A percentile compares a stretch with the other conserved stretches of the same genome.
Evolutionary conservation across 2,329 filamentous ascomycete genomes (phyloP).

Genomic region (Neonectria ditissima): DNA sequence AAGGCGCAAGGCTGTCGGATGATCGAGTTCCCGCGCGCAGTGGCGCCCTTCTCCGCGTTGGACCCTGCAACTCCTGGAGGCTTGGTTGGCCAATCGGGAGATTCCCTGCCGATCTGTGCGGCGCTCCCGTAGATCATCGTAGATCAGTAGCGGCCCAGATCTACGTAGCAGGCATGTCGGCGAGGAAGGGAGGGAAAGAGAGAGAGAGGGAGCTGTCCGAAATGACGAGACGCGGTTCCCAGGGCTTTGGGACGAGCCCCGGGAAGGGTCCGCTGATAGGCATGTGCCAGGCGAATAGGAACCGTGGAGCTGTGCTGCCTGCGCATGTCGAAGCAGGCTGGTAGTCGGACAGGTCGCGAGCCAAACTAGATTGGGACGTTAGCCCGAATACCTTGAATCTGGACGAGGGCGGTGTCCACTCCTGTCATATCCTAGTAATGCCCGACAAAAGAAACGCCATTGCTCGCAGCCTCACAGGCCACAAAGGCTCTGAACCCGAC

Average conservation of each 20-base stretch:
- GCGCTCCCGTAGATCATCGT: neutral
- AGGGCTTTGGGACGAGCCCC: neutral
- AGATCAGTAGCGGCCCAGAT: neutral
- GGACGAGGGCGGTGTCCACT: neutral
- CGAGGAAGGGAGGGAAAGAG: no score
- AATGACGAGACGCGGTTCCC: neutral
- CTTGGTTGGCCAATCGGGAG: neutral
- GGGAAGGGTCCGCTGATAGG: neutral
- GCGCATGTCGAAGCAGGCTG: neutral
- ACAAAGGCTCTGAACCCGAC: neutral
- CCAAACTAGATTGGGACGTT: neutral
- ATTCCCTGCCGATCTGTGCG: neutral
- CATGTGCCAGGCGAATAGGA: neutral
- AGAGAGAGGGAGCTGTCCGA: neutral
- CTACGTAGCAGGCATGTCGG: neutral
- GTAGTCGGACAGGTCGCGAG: neutral
- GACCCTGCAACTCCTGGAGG: neutral
- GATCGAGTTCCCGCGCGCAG: neutral
- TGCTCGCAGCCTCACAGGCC: neutral
- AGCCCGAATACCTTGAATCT: neutral
- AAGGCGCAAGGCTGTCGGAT: neutral
- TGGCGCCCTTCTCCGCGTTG: neutral
- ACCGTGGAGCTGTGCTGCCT: neutral
- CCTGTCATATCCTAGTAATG: neutral
- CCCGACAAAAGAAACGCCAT: neutral